These are phyloP conservation scores for Yarrowia keelungensis DNA, from an alignment of 805 yeast species.

Conservation along the genomic window DNA sequence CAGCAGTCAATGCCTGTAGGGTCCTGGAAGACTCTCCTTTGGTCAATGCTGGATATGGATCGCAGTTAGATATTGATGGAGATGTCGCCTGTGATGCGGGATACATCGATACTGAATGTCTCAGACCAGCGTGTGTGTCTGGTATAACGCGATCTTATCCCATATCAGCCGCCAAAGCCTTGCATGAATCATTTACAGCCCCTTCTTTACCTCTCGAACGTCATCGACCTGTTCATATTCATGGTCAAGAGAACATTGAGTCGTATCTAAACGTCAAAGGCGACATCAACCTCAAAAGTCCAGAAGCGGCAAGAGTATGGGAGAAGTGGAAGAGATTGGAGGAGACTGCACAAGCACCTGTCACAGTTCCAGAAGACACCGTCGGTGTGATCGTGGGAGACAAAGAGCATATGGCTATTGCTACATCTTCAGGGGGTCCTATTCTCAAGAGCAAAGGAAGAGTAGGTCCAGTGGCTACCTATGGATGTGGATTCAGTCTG, in stretches of 20 bases:
- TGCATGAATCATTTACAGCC: slow-evolving; percentile 41
- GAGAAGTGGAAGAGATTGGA: slow-evolving; percentile 16
- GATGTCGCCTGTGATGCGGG: slow-evolving; percentile 54
- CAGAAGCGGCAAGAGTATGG: slow-evolving; percentile 13
- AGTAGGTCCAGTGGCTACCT: slow-evolving; percentile 54
- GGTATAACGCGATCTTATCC: slow-evolving; percentile 48
- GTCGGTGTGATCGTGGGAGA: slow-evolving; percentile 52
- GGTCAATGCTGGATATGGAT: slow-evolving; percentile 54
- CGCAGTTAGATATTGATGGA: slow-evolving; percentile 50
- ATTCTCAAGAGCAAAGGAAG: slow-evolving; percentile 51
- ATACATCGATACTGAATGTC: slow-evolving; percentile 39
- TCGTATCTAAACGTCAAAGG: slow-evolving; percentile 42
- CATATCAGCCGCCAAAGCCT: slow-evolving; percentile 43
- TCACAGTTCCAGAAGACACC: slow-evolving; percentile 48
- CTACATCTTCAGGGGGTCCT: slow-evolving; percentile 54
- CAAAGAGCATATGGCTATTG: slow-evolving; percentile 46
- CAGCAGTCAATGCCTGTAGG: slow-evolving; percentile 45
- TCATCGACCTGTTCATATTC: slow-evolving; percentile 41
- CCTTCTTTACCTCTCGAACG: slow-evolving; percentile 15
- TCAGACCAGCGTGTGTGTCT: slow-evolving; percentile 50
- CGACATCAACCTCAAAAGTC: slow-evolving; percentile 29
- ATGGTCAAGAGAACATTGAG: slow-evolving; percentile 41
- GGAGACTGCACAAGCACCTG: not conserved
- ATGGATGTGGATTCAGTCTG: slow-evolving; percentile 51
- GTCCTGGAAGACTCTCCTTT: slow-evolving; percentile 49